Base-by-base conservation (phyloP, 1,139 yeast genomes). In the Nakaseomyces kungkrabaensis region DNA sequence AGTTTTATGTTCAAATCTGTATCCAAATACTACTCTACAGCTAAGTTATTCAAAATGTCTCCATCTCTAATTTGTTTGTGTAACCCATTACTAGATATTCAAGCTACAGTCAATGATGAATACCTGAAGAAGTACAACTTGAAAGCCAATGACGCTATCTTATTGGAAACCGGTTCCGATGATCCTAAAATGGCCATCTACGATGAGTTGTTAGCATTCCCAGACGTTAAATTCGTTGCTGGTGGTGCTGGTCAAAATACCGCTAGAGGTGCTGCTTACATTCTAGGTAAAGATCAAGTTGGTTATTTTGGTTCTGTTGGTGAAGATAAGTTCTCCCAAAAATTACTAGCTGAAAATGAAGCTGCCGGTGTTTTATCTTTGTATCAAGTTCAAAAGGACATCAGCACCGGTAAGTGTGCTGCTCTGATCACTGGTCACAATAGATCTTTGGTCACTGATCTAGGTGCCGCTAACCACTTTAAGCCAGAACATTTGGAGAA, bases 161-260 rank as follows among this genome's bases (percentile, higher is more conserved):
- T 92, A 57, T 89, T 84, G 50, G 97, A 90, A 63, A 68, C 64
- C 37, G 49, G 59, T 22, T 51, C 62, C n/a, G 54, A 55, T 26
- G 90, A 82, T 58, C 79, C 83, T 70, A 97, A 88, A 73, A 72
- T 82, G 79, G 87, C 90, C 51, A 86, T 92, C 68, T 92, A 75
- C 69, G 83, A 78, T 52, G 97, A 90, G 71, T 77, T 85, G 59
- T 72, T 87, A 56, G 69, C 75, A 48, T 73, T 74, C 67, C 74
- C 78, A 43, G 79, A 76, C 55, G 82, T 86, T 59, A 79, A 81
- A 65, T 72, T 82, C 56, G 80, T 92, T 60, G 98, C 99, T 54
- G 99, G 99, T 60, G 99, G 99, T 68, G 98, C 99, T 61, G 98
- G 97, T 54, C 99, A 92, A 74, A 92, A 92, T 75, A 83, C 98